Base-by-base conservation (phyloP, 495 filamentous ascomycete genomes). In the Opeltia flavorubescens region DNA sequence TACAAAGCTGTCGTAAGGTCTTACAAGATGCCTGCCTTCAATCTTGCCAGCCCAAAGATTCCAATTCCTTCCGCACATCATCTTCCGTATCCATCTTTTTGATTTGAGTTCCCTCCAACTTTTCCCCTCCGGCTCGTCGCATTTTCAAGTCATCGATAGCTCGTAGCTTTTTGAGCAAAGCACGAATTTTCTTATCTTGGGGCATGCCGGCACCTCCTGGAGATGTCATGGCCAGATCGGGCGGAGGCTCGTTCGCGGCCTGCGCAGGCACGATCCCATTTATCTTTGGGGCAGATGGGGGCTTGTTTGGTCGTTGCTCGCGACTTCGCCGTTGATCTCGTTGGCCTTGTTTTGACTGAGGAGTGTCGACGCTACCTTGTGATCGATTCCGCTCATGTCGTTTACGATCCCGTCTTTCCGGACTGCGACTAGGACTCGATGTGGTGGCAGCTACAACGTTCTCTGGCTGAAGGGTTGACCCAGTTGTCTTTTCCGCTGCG, bases 101-200 rank as follows among this genome's bases (percentile, higher is more conserved):
- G 71, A 96, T 77, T 69, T 98, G 91, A 40, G 91, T 98, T 60
- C 94, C 88, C 65, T 98, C 91, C 47, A 98, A 62, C 69, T 94
- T 95, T 73, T 98, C 91, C 9, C 91, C 93, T 29, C 78, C 78
- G 3, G 89, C 91, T 50, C 85, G 77, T 44, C 91, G 76, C 87
- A 94, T 91, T 71, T 96, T 94, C 46, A 98, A 68, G 59, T 98
- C 91, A 54, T 96, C 91, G 56, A 98, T 98, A 11, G 91, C 91
- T 4, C 91, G 78, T 47, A 98, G 78, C 73, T 98, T 98, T 76
- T 98, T 98, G 61, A 93, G 70, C 50, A 98, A 71, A 20, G 83
- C 83, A 21, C 91, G 71, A 36, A 94, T 71, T 67, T 95, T 96
- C 76, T 95, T 98, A 56, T 88, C 77, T 62, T 82, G 69, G 29